Conservation (phyloP, 1,284 basidiomycete species). For the Cryptococcus sp. region DNA sequence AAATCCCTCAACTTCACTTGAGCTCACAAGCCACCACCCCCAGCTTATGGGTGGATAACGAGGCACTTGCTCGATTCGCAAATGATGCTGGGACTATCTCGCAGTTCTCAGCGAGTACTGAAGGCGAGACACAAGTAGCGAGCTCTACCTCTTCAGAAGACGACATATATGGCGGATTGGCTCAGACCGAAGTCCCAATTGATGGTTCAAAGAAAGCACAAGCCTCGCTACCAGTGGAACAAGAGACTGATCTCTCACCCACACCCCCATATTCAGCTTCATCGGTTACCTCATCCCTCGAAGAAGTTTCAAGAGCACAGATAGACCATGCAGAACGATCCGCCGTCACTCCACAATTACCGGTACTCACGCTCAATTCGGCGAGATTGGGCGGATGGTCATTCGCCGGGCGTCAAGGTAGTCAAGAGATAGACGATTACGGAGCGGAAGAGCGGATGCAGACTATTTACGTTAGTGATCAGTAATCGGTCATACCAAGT, state of each 20-base stretch:
- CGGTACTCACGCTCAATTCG: slow-evolving; percentile 7
- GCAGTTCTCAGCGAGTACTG: not conserved
- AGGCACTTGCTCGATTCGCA: slow-evolving; percentile 11
- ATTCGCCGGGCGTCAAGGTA: not conserved
- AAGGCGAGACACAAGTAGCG: not conserved
- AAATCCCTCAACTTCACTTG: slow-evolving; percentile 11
- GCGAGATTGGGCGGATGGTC: slow-evolving; percentile 1
- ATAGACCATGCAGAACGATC: slow-evolving; percentile 7
- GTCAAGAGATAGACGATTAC: not conserved
- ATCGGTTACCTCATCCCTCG: slow-evolving; percentile 1
- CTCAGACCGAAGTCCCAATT: not conserved
- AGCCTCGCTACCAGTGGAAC: too few species aligned
- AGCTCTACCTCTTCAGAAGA: not conserved
- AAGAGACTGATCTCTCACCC: too few species aligned
- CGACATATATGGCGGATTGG: not conserved
- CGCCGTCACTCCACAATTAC: slow-evolving; percentile 22
- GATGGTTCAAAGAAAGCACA: too few species aligned
- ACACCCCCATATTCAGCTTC: not conserved
- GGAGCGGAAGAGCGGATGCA: not conserved
- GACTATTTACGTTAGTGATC: not conserved
- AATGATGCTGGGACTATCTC: not conserved
- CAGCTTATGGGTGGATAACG: slow-evolving; percentile 20
- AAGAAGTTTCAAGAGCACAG: not conserved
- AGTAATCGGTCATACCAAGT: not conserved
- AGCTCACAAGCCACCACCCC: slow-evolving; percentile 17